Conservation (phyloP, 1,284 basidiomycete genomes). For the Ceratobasidium sp. region DNA sequence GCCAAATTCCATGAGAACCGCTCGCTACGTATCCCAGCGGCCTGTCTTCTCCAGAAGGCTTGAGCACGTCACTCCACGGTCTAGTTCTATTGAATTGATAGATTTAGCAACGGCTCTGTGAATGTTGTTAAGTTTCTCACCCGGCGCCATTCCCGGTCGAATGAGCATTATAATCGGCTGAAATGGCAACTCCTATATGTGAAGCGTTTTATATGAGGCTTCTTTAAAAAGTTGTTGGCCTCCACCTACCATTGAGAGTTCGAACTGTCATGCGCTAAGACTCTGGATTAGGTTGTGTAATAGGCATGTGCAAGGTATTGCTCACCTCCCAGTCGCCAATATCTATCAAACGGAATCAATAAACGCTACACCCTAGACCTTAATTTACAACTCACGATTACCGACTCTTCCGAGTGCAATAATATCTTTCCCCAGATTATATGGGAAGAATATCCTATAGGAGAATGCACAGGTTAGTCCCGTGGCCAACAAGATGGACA, state of each 20-base stretch:
- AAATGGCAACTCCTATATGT: conserved; percentile 16
- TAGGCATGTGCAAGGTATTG: neutral
- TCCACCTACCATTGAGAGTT: conserved; percentile 13
- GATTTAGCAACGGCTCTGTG: neutral
- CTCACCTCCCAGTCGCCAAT: conserved; percentile 35
- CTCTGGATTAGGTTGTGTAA: neutral
- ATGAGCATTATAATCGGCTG: conserved; percentile 35
- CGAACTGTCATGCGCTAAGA: conserved; percentile 30
- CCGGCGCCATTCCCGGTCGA: conserved; percentile 29
- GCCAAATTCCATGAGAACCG: conserved; percentile 35
- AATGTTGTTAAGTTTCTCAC: neutral
- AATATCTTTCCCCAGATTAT: conserved; percentile 30
- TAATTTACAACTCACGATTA: conserved; percentile 17
- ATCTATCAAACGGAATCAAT: neutral
- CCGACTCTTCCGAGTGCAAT: conserved; percentile 16
- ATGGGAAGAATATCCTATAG: conserved; percentile 35
- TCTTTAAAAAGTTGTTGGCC: neutral
- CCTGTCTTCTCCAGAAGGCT: conserved; percentile 30
- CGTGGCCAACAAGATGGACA: neutral
- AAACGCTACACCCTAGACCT: neutral
- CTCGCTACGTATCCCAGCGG: conserved; percentile 32
- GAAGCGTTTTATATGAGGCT: neutral
- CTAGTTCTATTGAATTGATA: neutral
- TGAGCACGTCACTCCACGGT: conserved; percentile 32
- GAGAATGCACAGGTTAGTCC: neutral